Conservation (phyloP, 2,329 filamentous ascomycete species). For the Aspergillus clavatus region DNA sequence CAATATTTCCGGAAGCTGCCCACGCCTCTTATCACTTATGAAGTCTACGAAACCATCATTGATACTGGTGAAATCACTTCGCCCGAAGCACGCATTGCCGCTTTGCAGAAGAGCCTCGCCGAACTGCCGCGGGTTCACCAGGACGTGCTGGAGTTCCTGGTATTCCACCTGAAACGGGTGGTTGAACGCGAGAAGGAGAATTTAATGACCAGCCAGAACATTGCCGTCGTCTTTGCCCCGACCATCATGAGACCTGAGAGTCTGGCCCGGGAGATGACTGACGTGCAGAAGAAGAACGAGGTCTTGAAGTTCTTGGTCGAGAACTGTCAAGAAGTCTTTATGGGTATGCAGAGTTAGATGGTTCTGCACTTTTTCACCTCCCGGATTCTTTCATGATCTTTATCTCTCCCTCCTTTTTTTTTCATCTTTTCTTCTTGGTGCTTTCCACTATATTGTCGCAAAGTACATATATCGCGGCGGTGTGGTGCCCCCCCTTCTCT, state of each 20-base stretch:
- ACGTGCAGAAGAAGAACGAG: constrained; percentile 89
- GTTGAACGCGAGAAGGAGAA: constrained; percentile 79
- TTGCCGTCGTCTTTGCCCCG: constrained; percentile 94
- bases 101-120: constrained; percentile 68
- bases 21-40: constrained; percentile 81
- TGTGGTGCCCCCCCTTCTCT: constrained; percentile 5
- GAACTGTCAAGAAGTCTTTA: constrained; percentile 77
- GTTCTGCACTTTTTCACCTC: too few relatives aligned
- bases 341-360: constrained; percentile 32
- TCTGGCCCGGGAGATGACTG: constrained; percentile 89
- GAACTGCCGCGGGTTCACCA: constrained; percentile 77
- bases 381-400: not conserved
- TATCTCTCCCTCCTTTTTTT: constrained; percentile 3
- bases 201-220: constrained; percentile 92
- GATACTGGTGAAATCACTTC: constrained; percentile 63
- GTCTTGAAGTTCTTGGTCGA: constrained; percentile 92
- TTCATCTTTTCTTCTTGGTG: not conserved
- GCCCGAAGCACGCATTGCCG: constrained; percentile 62
- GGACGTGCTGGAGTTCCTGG: constrained; percentile 86
- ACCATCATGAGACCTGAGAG: constrained; percentile 92
- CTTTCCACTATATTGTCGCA: not conserved
- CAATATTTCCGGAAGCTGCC: constrained; percentile 96
- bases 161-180: constrained; percentile 88
- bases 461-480: constrained; percentile 24
- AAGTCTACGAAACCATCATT: constrained; percentile 83